phyloP scores from a whole-genome alignment of 768 basidiomycete genomes.

The Zangia roseola region DNA sequence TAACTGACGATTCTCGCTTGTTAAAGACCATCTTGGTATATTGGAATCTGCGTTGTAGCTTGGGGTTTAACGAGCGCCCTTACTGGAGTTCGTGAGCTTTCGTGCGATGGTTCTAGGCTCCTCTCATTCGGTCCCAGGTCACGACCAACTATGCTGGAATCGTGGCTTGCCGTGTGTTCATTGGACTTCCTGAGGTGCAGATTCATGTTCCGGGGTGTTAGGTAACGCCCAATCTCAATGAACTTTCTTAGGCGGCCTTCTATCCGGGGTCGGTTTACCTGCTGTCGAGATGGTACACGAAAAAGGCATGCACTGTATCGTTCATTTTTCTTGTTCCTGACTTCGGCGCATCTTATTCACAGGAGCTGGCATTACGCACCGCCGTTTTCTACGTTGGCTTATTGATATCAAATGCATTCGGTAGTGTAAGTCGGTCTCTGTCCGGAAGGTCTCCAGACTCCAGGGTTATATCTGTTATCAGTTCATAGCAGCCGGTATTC shows the following conservation, averaged over 20 bases:
- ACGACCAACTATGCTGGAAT: slow-evolving; percentile 56
- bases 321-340: too few species aligned
- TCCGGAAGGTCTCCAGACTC: not conserved
- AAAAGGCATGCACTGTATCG: slow-evolving; percentile 9
- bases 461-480: slow-evolving; percentile 18
- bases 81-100: slow-evolving; percentile 44
- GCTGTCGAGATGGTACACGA: slow-evolving; percentile 27
- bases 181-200: slow-evolving; percentile 57
- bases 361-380: slow-evolving; percentile 66
- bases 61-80: slow-evolving; percentile 67
- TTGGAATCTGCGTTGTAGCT: slow-evolving; percentile 55
- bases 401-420: slow-evolving; percentile 65
- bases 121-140: too few species aligned
- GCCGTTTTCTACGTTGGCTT: slow-evolving; percentile 59
- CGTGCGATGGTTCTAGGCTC: too few species aligned
- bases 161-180: slow-evolving; percentile 56
- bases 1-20: not conserved
- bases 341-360: not conserved
- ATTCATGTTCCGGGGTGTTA: not conserved
- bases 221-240: not conserved
- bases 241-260: slow-evolving; percentile 47
- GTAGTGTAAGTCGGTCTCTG: slow-evolving; percentile 43
- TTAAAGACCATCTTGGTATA: slow-evolving; percentile 60
- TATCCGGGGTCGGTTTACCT: slow-evolving; percentile 56
- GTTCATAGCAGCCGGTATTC: slow-evolving; percentile 73